Conservation (phyloP, 148 eudicot genomes). For the Cornus florida region DNA sequence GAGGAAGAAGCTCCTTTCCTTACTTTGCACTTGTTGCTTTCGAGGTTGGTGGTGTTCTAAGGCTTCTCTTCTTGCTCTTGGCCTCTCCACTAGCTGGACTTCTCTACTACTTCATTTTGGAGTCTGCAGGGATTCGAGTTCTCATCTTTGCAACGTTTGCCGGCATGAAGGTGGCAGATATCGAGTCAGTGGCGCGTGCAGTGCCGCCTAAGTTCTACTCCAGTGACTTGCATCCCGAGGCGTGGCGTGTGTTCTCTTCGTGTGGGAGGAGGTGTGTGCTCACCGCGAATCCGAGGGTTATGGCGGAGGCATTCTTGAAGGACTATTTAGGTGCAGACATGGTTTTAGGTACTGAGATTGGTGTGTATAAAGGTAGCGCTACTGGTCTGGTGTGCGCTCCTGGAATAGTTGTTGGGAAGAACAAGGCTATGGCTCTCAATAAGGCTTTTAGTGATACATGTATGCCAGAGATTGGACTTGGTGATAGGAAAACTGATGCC, state of each 20-base stretch:
- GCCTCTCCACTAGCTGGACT: slow-evolving; percentile 48
- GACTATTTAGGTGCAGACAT: slow-evolving; percentile 17
- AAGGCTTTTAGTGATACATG: neutral
- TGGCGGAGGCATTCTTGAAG: slow-evolving; percentile 41
- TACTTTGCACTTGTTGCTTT: slow-evolving; percentile 60
- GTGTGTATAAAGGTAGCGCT: neutral
- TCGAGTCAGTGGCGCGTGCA: slow-evolving; percentile 53
- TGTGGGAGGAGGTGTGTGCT: slow-evolving; percentile 25
- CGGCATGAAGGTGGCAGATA: slow-evolving; percentile 42
- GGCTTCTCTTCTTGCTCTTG: slow-evolving; percentile 49
- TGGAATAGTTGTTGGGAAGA: slow-evolving; percentile 2
- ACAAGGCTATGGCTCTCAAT: slow-evolving; percentile 4
- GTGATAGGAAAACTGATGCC: slow-evolving; percentile 4
- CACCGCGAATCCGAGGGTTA: slow-evolving; percentile 42
- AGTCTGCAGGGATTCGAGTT: slow-evolving; percentile 43
- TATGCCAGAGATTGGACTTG: neutral
- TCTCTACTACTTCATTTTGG: slow-evolving; percentile 40
- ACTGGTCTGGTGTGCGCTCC: slow-evolving; percentile 1
- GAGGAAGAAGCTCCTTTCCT: slow-evolving; percentile 46
- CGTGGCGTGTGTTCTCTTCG: slow-evolving; percentile 35
- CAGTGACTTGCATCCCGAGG: slow-evolving; percentile 46
- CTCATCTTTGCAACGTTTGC: slow-evolving; percentile 48
- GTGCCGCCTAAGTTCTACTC: slow-evolving; percentile 70
- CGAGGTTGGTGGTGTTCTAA: slow-evolving; percentile 61
- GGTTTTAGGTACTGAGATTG: slow-evolving; percentile 17